Evolutionary conservation across 2,329 filamentous ascomycete genomes (phyloP).

Genomic region (Acrocalymma vagum): DNA sequence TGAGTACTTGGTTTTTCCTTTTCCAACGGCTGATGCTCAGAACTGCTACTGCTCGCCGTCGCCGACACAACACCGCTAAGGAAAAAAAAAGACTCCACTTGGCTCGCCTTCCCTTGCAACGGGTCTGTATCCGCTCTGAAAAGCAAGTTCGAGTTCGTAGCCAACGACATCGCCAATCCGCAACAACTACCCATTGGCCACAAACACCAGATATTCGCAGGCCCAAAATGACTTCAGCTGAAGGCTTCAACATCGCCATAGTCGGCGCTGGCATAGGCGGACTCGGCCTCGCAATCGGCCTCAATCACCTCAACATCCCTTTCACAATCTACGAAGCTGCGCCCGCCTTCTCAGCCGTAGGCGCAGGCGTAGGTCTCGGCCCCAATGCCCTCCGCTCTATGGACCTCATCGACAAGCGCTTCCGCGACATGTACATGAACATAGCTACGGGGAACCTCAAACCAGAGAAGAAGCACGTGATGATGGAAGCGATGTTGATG

Average conservation of each 20-base stretch:
- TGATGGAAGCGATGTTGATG: slow-evolving; percentile 53
- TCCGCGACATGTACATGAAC: slow-evolving; percentile 48
- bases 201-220: too few relatives aligned
- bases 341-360: slow-evolving; percentile 28
- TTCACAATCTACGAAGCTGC: slow-evolving; percentile 40
- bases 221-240: not conserved
- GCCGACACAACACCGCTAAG: too few relatives aligned
- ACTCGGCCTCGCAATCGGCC: slow-evolving; percentile 33
- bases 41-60: too few relatives aligned
- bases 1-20: too few relatives aligned
- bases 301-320: slow-evolving; percentile 26
- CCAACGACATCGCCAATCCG: too few relatives aligned
- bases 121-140: too few relatives aligned
- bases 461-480: slow-evolving; percentile 47
- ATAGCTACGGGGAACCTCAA: slow-evolving; percentile 51
- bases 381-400: slow-evolving; percentile 54
- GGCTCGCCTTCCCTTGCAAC: too few relatives aligned
- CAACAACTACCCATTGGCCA: too few relatives aligned
- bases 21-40: too few relatives aligned
- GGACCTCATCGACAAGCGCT: slow-evolving; percentile 51
- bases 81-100: too few relatives aligned
- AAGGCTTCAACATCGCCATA: slow-evolving; percentile 18
- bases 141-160: too few relatives aligned
- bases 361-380: slow-evolving; percentile 44
- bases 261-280: slow-evolving; percentile 40